Evolutionary conservation across 768 basidiomycete genomes (phyloP), one percentile per base, ranked within the genome.

Genomic region (Lepiota brunneoincarnata): DNA sequence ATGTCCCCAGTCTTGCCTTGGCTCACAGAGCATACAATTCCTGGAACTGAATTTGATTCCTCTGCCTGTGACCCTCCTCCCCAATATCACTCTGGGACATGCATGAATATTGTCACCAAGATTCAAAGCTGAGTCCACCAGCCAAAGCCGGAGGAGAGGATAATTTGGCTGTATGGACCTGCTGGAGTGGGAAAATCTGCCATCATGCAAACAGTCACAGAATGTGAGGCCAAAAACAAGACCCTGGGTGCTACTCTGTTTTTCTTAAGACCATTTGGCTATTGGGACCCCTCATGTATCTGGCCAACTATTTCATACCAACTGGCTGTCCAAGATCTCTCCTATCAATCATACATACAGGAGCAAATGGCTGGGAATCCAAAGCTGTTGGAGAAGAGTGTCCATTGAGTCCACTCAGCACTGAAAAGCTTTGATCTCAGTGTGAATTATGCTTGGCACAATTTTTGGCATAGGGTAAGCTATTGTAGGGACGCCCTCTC

Each of bases 121-220:
- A 36, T 47, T 40, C 37, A 40, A 20, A 10, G 38, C 14, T 47
- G 50, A 45, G 24, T 46, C 2, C 39, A 20, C 6, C 18, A 31
- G 4, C n/a, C 37, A 9, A 17, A 41, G 7, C 23, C 40, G 18
- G 23, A 18, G 3, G 40, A n/a, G 43, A 26, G 11, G n/a, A 17
- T 58, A 4, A 11, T 55, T n/a, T 58, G 58, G 57, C 23, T 58
- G 1, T 47, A 51, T 20, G 55, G 58, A 10, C 54, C 54, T 2
- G 58, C 49, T 2, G 60, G 60, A 18, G 57, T 53, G 2, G 60
- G 60, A 17, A 61, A 61, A 36, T 61, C 60, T 2, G 60, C 60
- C 2, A 46, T 61, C 47, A 20, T 54, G 24, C 57, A 56, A 14
- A 53, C 57, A 2, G 21, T 58, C 17, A 55, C 58, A 9, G 55